phyloP scores from a whole-genome alignment of 2,329 filamentous ascomycete genomes.

The Trichoderma endophyticum region DNA sequence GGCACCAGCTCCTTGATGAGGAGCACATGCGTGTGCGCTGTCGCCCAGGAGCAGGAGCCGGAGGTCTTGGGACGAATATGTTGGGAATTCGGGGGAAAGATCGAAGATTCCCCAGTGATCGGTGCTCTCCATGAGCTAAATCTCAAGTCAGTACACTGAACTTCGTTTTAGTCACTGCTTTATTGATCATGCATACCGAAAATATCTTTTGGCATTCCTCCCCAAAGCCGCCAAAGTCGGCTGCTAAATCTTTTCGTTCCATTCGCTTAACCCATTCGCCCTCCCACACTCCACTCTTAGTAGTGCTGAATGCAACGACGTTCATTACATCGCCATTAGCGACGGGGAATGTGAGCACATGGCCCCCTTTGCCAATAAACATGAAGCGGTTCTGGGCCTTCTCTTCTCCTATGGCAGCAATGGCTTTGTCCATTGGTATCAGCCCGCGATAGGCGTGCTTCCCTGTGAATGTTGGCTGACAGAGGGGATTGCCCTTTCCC shows the following conservation, averaged over 20 bases:
- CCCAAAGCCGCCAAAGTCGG: not conserved
- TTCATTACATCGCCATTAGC: slow-evolving; percentile 3
- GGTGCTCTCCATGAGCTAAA: slow-evolving; percentile 15
- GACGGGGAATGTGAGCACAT: slow-evolving; percentile 10
- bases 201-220: slow-evolving; percentile 13
- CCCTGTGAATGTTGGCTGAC: not conserved
- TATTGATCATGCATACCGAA: not conserved
- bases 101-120: slow-evolving; percentile 22
- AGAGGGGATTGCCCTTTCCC: slow-evolving; percentile 1
- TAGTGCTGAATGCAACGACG: slow-evolving; percentile 8
- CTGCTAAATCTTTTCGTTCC: not conserved
- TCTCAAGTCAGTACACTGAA: not conserved
- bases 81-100: slow-evolving; percentile 15
- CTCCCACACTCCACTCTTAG: not conserved
- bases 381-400: slow-evolving; percentile 11
- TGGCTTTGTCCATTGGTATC: slow-evolving; percentile 10
- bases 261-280: slow-evolving; percentile 12
- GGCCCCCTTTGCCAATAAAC: slow-evolving; percentile 3
- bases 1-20: slow-evolving; percentile 42
- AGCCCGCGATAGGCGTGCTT: slow-evolving; percentile 8
- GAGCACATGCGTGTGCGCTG: slow-evolving; percentile 48
- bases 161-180: not conserved
- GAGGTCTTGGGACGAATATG: slow-evolving; percentile 22
- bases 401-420: slow-evolving; percentile 5
- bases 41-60: slow-evolving; percentile 44